Percentiles rank a stretch among this genome's conserved stretches.
Conservation (phyloP, 805 yeast species). For the Yarrowia sp. region DNA sequence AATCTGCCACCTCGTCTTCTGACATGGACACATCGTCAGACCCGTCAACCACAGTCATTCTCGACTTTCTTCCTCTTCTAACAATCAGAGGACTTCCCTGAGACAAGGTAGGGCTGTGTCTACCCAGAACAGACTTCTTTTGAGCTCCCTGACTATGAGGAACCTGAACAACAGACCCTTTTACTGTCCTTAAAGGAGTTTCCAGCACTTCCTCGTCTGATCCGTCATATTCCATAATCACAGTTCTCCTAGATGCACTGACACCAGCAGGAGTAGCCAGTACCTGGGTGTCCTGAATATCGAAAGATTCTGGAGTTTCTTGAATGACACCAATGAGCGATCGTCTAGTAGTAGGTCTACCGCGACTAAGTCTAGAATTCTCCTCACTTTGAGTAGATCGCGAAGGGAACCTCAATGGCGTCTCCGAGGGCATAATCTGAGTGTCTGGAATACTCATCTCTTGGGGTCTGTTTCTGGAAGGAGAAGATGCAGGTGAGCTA, state of each 20-base stretch:
- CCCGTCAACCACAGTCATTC: conserved; percentile 20
- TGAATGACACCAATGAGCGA: conserved; percentile 2
- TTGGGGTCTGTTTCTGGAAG: not conserved
- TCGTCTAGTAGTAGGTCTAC: not conserved
- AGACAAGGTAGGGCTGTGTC: conserved; percentile 5
- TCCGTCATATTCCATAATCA: not conserved
- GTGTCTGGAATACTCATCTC: conserved; percentile 5
- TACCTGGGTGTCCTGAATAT: conserved; percentile 11
- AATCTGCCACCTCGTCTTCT: conserved; percentile 20
- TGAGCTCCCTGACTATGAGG: conserved; percentile 18
- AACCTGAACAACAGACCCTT: conserved; percentile 6
- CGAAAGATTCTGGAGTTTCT: conserved; percentile 12
- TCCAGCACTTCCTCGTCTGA: conserved; percentile 21
- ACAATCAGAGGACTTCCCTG: conserved; percentile 28
- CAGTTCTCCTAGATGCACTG: not conserved
- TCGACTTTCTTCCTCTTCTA: not conserved
- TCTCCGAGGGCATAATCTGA: conserved; percentile 12
- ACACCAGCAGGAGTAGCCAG: conserved; percentile 15
- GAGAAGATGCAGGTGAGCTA: conserved; percentile 16
- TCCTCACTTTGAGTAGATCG: not conserved
- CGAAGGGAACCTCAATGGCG: not conserved
- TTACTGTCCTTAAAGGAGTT: not conserved
- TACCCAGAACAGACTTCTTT: not conserved
- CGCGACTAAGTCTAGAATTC: not conserved
- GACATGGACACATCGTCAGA: conserved; percentile 13